These are phyloP conservation scores for Myriosclerotinia curreyana DNA, from an alignment of 2,329 filamentous ascomycete genomes.

Conservation along the genomic window DNA sequence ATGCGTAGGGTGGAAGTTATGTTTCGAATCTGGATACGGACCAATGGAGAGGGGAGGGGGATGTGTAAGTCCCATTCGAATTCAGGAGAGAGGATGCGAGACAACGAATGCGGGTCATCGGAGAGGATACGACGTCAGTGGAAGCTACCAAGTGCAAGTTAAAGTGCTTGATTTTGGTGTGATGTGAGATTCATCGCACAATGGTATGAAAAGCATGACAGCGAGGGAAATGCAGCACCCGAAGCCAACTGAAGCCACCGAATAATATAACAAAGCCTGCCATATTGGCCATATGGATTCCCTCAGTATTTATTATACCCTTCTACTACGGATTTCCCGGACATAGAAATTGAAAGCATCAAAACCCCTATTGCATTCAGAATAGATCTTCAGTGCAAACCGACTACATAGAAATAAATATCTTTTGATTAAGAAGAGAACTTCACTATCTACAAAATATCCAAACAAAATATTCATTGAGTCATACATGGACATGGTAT, in stretches of 20 bases:
- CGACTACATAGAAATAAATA: too few relatives aligned
- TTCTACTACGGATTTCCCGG: too few relatives aligned
- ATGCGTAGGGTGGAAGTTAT: slow-evolving; percentile 38
- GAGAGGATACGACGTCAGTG: background rate
- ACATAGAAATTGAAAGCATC: too few relatives aligned
- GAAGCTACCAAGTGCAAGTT: background rate
- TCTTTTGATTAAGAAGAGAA: too few relatives aligned
- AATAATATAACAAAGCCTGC: background rate
- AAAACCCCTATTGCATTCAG: too few relatives aligned
- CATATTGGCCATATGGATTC: too few relatives aligned
- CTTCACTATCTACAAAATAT: too few relatives aligned
- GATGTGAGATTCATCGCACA: background rate
- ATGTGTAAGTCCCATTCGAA: background rate
- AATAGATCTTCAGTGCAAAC: too few relatives aligned
- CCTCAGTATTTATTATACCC: too few relatives aligned
- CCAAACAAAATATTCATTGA: too few relatives aligned
- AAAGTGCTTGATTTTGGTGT: background rate
- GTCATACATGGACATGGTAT: too few relatives aligned
- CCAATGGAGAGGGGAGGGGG: background rate
- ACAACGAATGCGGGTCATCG: background rate
- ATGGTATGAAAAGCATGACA: background rate
- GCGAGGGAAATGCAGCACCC: background rate
- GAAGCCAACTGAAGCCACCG: background rate
- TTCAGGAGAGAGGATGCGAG: background rate
- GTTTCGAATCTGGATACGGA: background rate